These are phyloP conservation scores for Penicillium chermesinum DNA, from an alignment of 495 filamentous ascomycete genomes.

Conservation along the genomic window DNA sequence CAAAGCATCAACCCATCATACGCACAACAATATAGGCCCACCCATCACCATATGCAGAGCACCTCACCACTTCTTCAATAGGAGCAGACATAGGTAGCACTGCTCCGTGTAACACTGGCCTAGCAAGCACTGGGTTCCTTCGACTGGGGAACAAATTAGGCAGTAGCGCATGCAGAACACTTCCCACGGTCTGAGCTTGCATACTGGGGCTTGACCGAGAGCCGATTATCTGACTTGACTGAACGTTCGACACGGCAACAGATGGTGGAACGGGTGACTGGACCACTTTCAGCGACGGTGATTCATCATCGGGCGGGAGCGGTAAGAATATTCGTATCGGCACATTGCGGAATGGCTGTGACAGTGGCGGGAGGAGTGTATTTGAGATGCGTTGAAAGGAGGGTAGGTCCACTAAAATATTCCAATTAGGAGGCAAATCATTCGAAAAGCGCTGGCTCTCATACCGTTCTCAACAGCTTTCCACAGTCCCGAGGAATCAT, in stretches of 20 bases:
- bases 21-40: constrained; percentile 82
- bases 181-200: constrained; percentile 74
- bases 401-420: constrained; percentile 68
- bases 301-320: constrained; percentile 46
- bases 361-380: constrained; percentile 71
- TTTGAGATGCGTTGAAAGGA: constrained; percentile 69
- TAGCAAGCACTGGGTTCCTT: constrained; percentile 82
- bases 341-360: constrained; percentile 67
- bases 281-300: constrained; percentile 58
- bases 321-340: constrained; percentile 88
- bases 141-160: constrained; percentile 85
- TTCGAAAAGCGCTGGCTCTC: constrained; percentile 17
- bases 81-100: constrained; percentile 75
- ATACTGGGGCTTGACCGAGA: constrained; percentile 25
- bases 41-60: constrained; percentile 83
- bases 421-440: constrained; percentile 5
- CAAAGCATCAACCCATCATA: constrained; percentile 50
- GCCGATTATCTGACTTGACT: constrained; percentile 23
- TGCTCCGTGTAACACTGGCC: constrained; percentile 82
- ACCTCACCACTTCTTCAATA: constrained; percentile 78
- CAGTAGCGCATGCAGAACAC: constrained; percentile 68
- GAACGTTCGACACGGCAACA: constrained; percentile 22
- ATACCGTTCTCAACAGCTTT: constrained; percentile 72
- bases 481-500: constrained; percentile 85
- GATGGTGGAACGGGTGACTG: constrained; percentile 60